These are phyloP conservation scores for Plasmodium knowlesi DNA, from an alignment of 169 alveolate species.

Conservation along the genomic window DNA sequence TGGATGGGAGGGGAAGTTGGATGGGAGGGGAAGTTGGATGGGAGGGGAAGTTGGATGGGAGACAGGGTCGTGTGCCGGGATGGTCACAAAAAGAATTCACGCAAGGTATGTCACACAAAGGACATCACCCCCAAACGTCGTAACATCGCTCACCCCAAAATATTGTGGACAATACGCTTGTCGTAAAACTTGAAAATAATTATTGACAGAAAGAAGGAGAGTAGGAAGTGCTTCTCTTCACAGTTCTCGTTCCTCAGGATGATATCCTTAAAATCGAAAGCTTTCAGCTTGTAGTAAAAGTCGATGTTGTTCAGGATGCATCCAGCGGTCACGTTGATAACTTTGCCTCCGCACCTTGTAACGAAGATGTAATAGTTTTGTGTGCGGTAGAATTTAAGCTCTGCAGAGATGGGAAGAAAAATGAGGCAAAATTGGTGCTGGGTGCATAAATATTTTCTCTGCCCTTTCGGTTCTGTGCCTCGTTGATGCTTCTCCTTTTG, in stretches of 20 bases:
- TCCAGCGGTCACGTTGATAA: constrained; percentile 44
- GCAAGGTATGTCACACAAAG: not conserved
- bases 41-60: not conserved
- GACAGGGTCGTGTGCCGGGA: not conserved
- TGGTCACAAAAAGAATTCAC: not conserved
- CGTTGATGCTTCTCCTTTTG: not conserved
- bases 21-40: not conserved
- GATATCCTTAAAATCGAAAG: constrained; percentile 33
- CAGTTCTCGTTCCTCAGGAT: constrained; percentile 20
- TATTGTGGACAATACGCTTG: constrained; percentile 35
- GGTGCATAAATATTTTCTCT: not conserved
- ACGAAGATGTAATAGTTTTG: constrained; percentile 52
- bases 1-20: not conserved
- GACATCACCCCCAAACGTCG: not conserved
- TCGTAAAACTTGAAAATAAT: constrained; percentile 69
- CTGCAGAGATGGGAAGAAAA: not conserved
- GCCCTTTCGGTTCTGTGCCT: not conserved
- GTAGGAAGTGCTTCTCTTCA: constrained; percentile 25
- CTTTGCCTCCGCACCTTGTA: constrained; percentile 27
- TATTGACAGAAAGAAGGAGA: constrained; percentile 48
- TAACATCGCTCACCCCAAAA: constrained; percentile 10
- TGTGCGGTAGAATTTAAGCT: constrained; percentile 18
- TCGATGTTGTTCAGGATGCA: constrained; percentile 36
- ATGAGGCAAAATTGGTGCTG: not conserved
- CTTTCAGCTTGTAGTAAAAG: constrained; percentile 42